A percentile compares a stretch with the other conserved stretches of the same genome.
phyloP scores from a whole-genome alignment of 2,329 filamentous ascomycete species.

The Neofusicoccum cordaticola region DNA sequence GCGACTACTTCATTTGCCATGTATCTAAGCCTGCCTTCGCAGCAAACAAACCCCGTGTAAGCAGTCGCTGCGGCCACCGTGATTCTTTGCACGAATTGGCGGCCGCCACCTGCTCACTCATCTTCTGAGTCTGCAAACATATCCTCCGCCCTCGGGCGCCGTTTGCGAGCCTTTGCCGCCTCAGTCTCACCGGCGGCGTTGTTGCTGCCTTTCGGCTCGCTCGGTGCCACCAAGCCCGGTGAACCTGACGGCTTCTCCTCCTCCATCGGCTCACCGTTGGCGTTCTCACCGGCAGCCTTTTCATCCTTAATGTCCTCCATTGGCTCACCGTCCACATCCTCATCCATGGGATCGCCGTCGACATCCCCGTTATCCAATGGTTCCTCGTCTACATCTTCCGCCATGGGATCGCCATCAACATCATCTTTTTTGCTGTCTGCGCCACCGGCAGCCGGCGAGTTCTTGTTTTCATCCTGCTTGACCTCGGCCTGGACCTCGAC shows the following conservation, averaged over 20 bases:
- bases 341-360: conserved; percentile 20
- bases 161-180: conserved; percentile 33
- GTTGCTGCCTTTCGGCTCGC: neutral
- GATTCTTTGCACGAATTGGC: neutral
- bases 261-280: conserved; percentile 20
- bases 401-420: conserved; percentile 18
- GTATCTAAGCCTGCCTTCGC: too few relatives aligned
- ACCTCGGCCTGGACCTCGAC: neutral
- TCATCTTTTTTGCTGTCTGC: conserved; percentile 17
- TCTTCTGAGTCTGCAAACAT: conserved; percentile 34
- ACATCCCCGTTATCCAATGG: conserved; percentile 18
- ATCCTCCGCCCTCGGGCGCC: conserved; percentile 37
- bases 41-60: neutral
- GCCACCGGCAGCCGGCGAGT: neutral
- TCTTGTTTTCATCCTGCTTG: neutral
- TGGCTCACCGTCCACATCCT: conserved; percentile 20
- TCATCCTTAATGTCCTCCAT: conserved; percentile 19
- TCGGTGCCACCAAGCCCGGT: neutral
- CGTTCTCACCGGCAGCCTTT: conserved; percentile 20
- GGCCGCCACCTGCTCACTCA: neutral
- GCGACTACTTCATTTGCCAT: too few relatives aligned
- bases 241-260: neutral
- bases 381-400: conserved; percentile 19
- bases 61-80: neutral
- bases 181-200: conserved; percentile 32